Conservation (phyloP, 2,329 filamentous ascomycete genomes). For the Cylindrodendrum hubeiense region DNA sequence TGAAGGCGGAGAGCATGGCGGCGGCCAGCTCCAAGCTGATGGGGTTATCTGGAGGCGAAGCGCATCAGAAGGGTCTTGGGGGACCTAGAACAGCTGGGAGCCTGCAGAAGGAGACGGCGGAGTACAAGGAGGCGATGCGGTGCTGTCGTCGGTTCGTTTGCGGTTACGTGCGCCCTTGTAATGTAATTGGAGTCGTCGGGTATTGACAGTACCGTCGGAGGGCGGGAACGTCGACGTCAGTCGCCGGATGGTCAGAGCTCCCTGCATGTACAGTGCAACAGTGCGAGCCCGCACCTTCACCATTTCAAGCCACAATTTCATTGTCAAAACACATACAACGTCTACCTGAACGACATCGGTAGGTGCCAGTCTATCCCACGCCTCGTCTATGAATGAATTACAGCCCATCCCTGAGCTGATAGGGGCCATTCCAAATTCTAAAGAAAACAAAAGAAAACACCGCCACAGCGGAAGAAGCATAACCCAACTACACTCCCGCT, state of each 20-base stretch:
- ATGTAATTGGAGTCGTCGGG: conserved; percentile 16
- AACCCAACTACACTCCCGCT: not conserved
- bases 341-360: not conserved
- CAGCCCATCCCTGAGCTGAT: conserved; percentile 10
- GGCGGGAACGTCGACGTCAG: conserved; percentile 46
- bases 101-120: not conserved
- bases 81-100: not conserved
- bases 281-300: conserved; percentile 33
- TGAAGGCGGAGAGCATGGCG: conserved; percentile 97
- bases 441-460: conserved; percentile 9
- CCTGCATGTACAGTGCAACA: conserved; percentile 40
- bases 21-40: conserved; percentile 56
- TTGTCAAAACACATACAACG: not conserved
- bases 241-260: conserved; percentile 42
- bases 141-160: conserved; percentile 5
- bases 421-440: conserved; percentile 5
- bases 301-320: not conserved
- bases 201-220: conserved; percentile 27
- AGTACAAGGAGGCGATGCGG: not conserved
- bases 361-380: conserved; percentile 31
- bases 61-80: conserved; percentile 45
- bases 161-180: conserved; percentile 5
- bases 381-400: conserved; percentile 31
- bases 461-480: not conserved
- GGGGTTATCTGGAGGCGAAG: conserved; percentile 43